Conservation (phyloP, 768 basidiomycete species). For the Multifurca ochricompacta region DNA sequence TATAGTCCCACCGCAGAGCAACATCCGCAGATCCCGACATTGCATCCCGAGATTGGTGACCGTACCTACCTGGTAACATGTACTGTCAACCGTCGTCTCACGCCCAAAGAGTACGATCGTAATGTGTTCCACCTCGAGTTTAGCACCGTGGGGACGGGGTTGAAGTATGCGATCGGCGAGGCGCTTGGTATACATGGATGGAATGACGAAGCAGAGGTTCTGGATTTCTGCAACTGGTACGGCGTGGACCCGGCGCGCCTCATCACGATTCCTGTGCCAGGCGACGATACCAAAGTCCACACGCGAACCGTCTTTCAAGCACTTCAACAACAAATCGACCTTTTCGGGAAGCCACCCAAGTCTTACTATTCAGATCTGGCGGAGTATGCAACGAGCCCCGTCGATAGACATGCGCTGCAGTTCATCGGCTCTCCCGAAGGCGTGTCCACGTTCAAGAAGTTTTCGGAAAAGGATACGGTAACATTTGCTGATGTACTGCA, state of each 20-base stretch:
- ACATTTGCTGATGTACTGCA: conserved; percentile 83
- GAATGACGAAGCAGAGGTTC: conserved; percentile 87
- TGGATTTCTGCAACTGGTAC: conserved; percentile 89
- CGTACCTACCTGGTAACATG: conserved; percentile 92
- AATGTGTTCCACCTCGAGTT: conserved; percentile 99
- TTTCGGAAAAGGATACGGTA: conserved; percentile 90
- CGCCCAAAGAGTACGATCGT: conserved; percentile 91
- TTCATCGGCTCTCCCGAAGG: conserved; percentile 96
- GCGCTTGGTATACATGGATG: conserved; percentile 96
- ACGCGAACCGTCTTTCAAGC: conserved; percentile 93
- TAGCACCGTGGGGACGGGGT: conserved; percentile 81
- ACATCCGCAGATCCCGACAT: conserved; percentile 52
- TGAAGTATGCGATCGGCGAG: conserved; percentile 94
- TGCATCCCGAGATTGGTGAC: conserved; percentile 83
- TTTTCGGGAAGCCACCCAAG: conserved; percentile 94
- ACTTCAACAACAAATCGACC: conserved; percentile 92
- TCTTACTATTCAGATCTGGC: conserved; percentile 89
- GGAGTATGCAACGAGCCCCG: conserved; percentile 55
- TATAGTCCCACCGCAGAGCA: conserved; percentile 31
- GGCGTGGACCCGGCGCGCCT: conserved; percentile 74
- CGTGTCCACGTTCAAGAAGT: conserved; percentile 85
- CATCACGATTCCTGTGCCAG: conserved; percentile 70
- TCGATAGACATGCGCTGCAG: conserved; percentile 71
- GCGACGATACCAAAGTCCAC: conserved; percentile 61
- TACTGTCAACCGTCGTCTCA: conserved; percentile 88